These are phyloP conservation scores for Talaromyces sp. DNA, from an alignment of 2,329 filamentous ascomycete species.

Conservation along the genomic window DNA sequence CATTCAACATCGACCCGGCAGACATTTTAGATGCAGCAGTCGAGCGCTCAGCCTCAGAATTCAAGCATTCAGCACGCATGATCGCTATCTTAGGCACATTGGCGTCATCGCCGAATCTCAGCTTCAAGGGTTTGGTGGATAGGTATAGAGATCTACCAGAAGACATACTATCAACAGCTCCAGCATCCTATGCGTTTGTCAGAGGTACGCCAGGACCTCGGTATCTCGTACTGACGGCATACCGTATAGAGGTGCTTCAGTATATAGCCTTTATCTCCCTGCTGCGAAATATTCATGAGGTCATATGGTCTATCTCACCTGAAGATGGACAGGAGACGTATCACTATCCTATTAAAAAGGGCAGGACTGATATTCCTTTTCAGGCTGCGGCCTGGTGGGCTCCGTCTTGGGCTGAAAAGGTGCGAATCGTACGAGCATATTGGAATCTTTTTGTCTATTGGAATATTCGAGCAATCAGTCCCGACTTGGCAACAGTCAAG, in stretches of 20 bases:
- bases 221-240: conserved; percentile 3
- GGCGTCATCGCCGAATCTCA: background rate
- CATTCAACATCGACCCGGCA: background rate
- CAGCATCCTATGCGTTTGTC: conserved; percentile 2
- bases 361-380: background rate
- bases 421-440: conserved; percentile 2
- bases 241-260: conserved; percentile 7
- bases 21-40: conserved; percentile 1
- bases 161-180: conserved; percentile 1
- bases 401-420: background rate
- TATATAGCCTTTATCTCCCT: conserved; percentile 3
- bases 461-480: background rate
- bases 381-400: conserved; percentile 3
- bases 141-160: too few species aligned
- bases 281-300: conserved; percentile 2
- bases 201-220: conserved; percentile 1
- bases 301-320: background rate
- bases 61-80: conserved; percentile 1
- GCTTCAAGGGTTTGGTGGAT: background rate
- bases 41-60: conserved; percentile 1
- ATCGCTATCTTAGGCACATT: conserved; percentile 5
- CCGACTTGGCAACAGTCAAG: background rate
- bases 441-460: conserved; percentile 4
- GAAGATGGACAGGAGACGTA: too few species aligned
- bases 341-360: background rate